Base-by-base conservation (phyloP, 2,329 filamentous ascomycete genomes). In the Diaporthe velutina region DNA sequence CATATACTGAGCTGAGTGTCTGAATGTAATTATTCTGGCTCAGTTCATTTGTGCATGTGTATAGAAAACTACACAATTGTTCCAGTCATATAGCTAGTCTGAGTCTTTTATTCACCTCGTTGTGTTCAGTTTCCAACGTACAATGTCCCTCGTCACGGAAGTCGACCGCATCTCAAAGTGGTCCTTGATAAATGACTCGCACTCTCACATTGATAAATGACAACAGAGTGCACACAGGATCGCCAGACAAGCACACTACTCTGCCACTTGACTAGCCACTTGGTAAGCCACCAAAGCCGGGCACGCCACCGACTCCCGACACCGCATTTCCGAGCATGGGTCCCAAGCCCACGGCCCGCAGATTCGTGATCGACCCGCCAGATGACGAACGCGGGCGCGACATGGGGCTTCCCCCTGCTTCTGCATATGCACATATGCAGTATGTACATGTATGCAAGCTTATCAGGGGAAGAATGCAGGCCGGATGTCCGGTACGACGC, bases 361-460 rank as follows among this genome's bases (percentile, higher is more conserved):
- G 58, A 74, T 73, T 68, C 72, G 74, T 76, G 66, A 74, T 40
- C 33, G 52, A 68, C 58, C 74, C 66, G 61, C 71, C 30, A n/a
- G 45, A 75, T 75, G 74, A 73, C 74, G 74, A 71, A n/a, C 52
- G 30, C 40, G 38, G 52, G 25, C 17, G 4, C 8, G 28, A 25
- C 45, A 33, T 54, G n/a, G 33, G 45, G 33, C 19, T 7, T 3
- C 15, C 28, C 61, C 61, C 19, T 66, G 61, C 42, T 3, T 9
- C 10, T 66, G 42, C 61, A 66, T 68, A 35, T 68, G 48, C 64
- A 68, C 28, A 3, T 52, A 68, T 54, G 17, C 45, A 13, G 30
- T 54, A 68, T 50, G 22, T 17, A 38, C 30, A 25, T 38, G 22
- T 8, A 19, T 10, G 48, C 45, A 54, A 38, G 48, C 48, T 67